Evolutionary conservation across 768 basidiomycete genomes (phyloP), one percentile per base, ranked within the genome.

Genomic region (Psilocybe sp.): DNA sequence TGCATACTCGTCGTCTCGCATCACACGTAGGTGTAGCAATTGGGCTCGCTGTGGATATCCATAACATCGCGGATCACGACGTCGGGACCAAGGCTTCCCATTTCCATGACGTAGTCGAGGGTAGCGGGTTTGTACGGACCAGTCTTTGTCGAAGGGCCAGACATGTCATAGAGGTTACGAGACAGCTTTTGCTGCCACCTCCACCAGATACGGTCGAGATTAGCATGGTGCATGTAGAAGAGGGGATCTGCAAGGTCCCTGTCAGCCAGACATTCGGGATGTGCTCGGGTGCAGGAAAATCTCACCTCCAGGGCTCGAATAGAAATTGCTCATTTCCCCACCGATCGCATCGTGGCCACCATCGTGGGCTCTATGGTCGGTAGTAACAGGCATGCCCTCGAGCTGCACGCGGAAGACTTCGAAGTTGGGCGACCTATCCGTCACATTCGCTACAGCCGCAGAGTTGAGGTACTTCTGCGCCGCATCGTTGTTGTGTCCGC

Each of bases 211-310:
- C 70, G 64, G 41, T 73, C 71, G 16, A 75, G 58, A 47, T 70
- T 71, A 2, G 65, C 64, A 47, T 75, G 71, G 53, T 73, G 71
- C 6, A 72, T 59, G 51, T 67, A 71, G 60, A 73, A 73, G 8
- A 74, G 39, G 2, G 71, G 71, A 36, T 73, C 70, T 73, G 31
- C n/a, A 31, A 16, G 19, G 42, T 18, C 6, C 12, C 7, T 5
- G 44, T 14, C 34, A 34, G 44, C 7, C 15, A 32, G 6, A 23
- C 13, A 15, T 33, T 15, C 11, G 13, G 19, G 18, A 36, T 1
- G 18, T 39, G 11, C 37, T 18, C n/a, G n/a, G n/a, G n/a, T n/a
- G n/a, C n/a, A n/a, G n/a, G n/a, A n/a, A 18, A 42, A 19, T 20
- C 67, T 53, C 11, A 67, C 73, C 73, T 59, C 68, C 71, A 20